These are phyloP conservation scores for Leccinum subrobustum DNA, from an alignment of 1,284 basidiomycete species.

Conservation along the genomic window DNA sequence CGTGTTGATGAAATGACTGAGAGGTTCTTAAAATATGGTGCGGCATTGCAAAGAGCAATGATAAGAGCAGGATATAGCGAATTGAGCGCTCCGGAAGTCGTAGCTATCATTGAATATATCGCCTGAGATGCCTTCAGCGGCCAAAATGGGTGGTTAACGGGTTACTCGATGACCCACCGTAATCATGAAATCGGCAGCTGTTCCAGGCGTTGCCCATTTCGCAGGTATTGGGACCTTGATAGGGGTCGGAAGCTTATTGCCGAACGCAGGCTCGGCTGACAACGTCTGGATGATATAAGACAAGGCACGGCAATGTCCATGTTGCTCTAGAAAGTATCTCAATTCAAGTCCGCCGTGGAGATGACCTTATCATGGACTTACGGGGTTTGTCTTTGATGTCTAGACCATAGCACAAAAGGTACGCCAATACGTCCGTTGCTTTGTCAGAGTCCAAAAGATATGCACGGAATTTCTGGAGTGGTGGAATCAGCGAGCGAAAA, in stretches of 20 bases:
- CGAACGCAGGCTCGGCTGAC: conserved; percentile 82
- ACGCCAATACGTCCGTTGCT: conserved; percentile 72
- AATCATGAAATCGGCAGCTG: conserved; percentile 82
- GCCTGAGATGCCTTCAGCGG: conserved; percentile 47
- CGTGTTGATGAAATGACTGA: conserved; percentile 80
- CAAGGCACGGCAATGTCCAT: conserved; percentile 85
- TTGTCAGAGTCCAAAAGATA: conserved; percentile 79
- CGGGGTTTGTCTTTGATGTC: conserved; percentile 90
- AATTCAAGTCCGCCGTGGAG: conserved; percentile 8
- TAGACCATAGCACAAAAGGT: conserved; percentile 76
- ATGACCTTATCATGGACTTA: conserved; percentile 40
- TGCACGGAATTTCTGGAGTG: conserved; percentile 78
- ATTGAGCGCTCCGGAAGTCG: conserved; percentile 78
- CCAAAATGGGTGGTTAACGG: background rate
- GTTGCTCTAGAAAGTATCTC: conserved; percentile 60
- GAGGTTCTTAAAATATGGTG: conserved; percentile 83
- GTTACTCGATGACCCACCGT: conserved; percentile 52
- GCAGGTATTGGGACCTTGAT: conserved; percentile 65
- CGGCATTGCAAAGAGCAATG: conserved; percentile 85
- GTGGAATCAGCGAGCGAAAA: conserved; percentile 3
- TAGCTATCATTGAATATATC: conserved; percentile 86
- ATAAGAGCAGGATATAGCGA: conserved; percentile 90
- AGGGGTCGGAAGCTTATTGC: conserved; percentile 59
- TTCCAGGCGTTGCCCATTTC: conserved; percentile 76
- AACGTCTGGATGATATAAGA: conserved; percentile 92